Percentiles rank a stretch among this genome's conserved stretches.
phyloP scores from a whole-genome alignment of 164 flowering plant genomes.

The Annona cherimola region DNA sequence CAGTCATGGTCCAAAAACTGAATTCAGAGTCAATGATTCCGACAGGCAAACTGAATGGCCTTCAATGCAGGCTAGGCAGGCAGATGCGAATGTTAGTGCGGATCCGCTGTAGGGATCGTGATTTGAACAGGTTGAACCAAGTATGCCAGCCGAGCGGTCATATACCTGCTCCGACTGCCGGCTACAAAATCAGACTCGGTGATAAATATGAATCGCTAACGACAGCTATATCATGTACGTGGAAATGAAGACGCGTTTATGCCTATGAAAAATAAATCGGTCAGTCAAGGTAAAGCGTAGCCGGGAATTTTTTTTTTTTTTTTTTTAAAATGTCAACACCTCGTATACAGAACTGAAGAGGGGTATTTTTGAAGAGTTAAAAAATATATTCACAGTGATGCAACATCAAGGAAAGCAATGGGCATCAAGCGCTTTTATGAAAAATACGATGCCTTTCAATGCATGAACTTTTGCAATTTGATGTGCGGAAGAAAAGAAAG shows the following conservation, averaged over 20 bases:
- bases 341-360: neutral
- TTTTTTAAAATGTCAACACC: neutral
- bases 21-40: too few relatives aligned
- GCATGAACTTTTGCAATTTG: conserved; percentile 1
- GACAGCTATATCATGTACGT: neutral
- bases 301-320: too few relatives aligned
- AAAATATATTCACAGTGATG: neutral
- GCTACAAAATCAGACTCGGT: neutral
- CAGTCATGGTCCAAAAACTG: too few relatives aligned
- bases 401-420: neutral
- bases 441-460: neutral
- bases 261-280: neutral
- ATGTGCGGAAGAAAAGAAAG: neutral
- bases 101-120: neutral
- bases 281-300: too few relatives aligned
- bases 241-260: neutral
- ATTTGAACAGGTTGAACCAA: neutral
- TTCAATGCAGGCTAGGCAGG: too few relatives aligned
- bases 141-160: neutral
- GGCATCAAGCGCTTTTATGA: conserved; percentile 4
- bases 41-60: too few relatives aligned
- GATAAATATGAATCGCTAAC: neutral
- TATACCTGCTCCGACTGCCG: neutral
- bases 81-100: too few relatives aligned
- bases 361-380: neutral